These are phyloP conservation scores for Globisporangium splendens DNA, from an alignment of 352 stramenopile species.

Conservation along the genomic window DNA sequence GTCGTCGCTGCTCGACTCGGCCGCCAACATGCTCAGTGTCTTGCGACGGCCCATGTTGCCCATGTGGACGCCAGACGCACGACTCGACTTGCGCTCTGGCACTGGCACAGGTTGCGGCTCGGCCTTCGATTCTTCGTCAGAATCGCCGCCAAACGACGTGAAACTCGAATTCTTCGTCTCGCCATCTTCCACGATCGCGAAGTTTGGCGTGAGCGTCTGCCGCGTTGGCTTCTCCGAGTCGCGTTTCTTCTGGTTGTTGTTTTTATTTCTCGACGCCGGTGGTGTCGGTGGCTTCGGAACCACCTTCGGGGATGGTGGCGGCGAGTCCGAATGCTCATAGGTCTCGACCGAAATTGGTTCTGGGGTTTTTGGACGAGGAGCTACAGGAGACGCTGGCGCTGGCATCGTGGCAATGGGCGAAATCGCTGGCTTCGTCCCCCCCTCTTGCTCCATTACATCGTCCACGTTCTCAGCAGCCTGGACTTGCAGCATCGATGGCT, in stretches of 20 bases:
- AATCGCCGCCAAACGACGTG: conserved; percentile 79
- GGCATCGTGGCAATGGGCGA: conserved; percentile 9
- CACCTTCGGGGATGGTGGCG: conserved; percentile 16
- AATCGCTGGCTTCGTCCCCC: conserved; percentile 1
- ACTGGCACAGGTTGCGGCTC: conserved; percentile 58
- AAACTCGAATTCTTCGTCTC: conserved; percentile 74
- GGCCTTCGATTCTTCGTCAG: conserved; percentile 75
- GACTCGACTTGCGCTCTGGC: conserved; percentile 32
- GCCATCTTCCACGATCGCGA: conserved; percentile 55
- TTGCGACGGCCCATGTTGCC: conserved; percentile 61
- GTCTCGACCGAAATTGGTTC: conserved; percentile 9
- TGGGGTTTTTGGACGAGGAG: not conserved
- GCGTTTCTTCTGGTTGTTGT: conserved; percentile 6
- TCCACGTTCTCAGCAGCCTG: conserved; percentile 13
- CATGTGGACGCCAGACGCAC: conserved; percentile 40
- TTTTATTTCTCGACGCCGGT: conserved; percentile 13
- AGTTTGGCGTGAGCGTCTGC: conserved; percentile 54
- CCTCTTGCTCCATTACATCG: conserved; percentile 15
- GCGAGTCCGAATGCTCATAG: conserved; percentile 10
- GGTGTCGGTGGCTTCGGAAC: conserved; percentile 22
- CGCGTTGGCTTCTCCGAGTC: conserved; percentile 2
- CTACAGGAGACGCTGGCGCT: conserved; percentile 12
- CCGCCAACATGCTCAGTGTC: conserved; percentile 62
- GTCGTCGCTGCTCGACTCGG: conserved; percentile 81
- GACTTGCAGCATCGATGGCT: conserved; percentile 5